Evolutionary conservation across 805 yeast species (phyloP).

Genomic region (Zygosaccharomyces lentus): DNA sequence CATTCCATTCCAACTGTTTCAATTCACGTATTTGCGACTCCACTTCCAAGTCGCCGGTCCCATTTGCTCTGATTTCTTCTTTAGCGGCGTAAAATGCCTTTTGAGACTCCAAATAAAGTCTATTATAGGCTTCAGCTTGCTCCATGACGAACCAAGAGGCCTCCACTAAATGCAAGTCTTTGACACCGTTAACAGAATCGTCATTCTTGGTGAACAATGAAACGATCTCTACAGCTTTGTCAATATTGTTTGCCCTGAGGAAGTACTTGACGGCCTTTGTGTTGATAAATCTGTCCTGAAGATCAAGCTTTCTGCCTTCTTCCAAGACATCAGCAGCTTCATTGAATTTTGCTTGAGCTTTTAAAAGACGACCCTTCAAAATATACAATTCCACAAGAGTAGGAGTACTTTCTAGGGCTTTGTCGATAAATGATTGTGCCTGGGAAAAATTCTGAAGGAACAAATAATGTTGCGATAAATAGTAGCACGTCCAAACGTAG

Average conservation of each 20-base stretch:
- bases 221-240: slow-evolving; percentile 67
- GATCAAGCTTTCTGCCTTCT: slow-evolving; percentile 68
- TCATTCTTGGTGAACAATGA: slow-evolving; percentile 85
- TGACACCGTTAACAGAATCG: slow-evolving; percentile 73
- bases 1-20: slow-evolving; percentile 41
- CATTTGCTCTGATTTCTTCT: slow-evolving; percentile 7
- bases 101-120: slow-evolving; percentile 45
- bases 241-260: slow-evolving; percentile 67
- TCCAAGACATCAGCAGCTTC: slow-evolving; percentile 66
- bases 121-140: slow-evolving; percentile 74
- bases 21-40: slow-evolving; percentile 27
- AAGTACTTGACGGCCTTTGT: slow-evolving; percentile 82
- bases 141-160: slow-evolving; percentile 86
- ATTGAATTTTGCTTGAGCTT: slow-evolving; percentile 57
- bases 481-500: slow-evolving; percentile 65
- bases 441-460: slow-evolving; percentile 46
- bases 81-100: slow-evolving; percentile 19
- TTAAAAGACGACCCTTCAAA: slow-evolving; percentile 72
- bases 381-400: slow-evolving; percentile 79
- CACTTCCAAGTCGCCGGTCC: slow-evolving; percentile 26
- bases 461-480: slow-evolving; percentile 73
- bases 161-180: slow-evolving; percentile 84
- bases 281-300: slow-evolving; percentile 89
- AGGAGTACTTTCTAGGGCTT: slow-evolving; percentile 70
- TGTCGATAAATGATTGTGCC: slow-evolving; percentile 56